phyloP scores from a whole-genome alignment of 306 rosid genomes.

The Quercus wislizeni region DNA sequence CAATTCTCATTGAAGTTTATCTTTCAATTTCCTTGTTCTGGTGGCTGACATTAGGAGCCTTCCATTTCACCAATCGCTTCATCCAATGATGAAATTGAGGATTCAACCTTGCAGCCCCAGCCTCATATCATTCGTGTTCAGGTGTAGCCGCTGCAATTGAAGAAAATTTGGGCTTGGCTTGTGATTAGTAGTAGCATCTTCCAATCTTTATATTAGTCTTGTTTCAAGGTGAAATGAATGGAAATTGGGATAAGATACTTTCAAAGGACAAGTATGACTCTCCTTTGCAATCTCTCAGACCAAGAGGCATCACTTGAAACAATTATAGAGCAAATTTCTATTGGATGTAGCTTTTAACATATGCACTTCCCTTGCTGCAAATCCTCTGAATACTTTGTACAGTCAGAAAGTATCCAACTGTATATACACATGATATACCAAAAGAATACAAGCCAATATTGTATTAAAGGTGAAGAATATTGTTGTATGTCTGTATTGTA shows the following conservation, averaged over 20 bases:
- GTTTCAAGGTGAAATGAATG: slow-evolving; percentile 15
- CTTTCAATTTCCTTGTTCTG: not conserved
- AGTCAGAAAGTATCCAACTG: slow-evolving; percentile 16
- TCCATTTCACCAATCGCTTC: slow-evolving; percentile 39
- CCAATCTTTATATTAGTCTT: slow-evolving; percentile 15
- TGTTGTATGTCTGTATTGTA: not conserved
- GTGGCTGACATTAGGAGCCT: slow-evolving; percentile 42
- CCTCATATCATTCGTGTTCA: slow-evolving; percentile 49
- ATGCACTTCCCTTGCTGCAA: not conserved
- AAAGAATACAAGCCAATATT: slow-evolving; percentile 17
- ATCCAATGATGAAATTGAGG: slow-evolving; percentile 49
- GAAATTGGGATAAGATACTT: not conserved
- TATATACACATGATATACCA: slow-evolving; percentile 24
- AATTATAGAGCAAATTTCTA: not conserved
- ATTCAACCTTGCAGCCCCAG: slow-evolving; percentile 39
- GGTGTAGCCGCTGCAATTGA: slow-evolving; percentile 4
- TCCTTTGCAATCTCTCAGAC: not conserved
- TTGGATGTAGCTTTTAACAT: not conserved
- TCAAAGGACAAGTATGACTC: not conserved
- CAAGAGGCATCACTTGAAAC: slow-evolving; percentile 2
- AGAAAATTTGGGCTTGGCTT: slow-evolving; percentile 8
- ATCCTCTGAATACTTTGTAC: slow-evolving; percentile 9
- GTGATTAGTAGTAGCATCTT: slow-evolving; percentile 15
- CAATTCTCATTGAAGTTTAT: not conserved
- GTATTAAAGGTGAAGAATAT: slow-evolving; percentile 9